A percentile compares a stretch with the other conserved stretches of the same genome.
These are phyloP conservation scores for Penicillium griseofulvum DNA, from an alignment of 2,329 filamentous ascomycete genomes.

Conservation along the genomic window DNA sequence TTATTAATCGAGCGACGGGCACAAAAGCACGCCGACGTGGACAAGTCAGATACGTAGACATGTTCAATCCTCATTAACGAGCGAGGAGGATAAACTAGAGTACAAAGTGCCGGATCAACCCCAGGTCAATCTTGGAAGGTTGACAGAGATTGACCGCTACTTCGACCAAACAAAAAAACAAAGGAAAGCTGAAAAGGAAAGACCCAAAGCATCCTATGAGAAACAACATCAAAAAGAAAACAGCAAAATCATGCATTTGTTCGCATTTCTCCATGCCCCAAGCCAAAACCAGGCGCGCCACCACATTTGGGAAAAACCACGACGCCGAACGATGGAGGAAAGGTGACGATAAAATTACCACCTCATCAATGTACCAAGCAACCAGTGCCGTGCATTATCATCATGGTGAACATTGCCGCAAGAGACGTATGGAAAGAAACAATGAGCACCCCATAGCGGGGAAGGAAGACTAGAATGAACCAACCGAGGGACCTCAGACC, in stretches of 20 bases:
- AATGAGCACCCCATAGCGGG: constrained; percentile 15
- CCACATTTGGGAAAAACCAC: constrained; percentile 17
- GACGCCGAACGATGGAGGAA: constrained; percentile 26
- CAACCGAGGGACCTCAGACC: constrained; percentile 19
- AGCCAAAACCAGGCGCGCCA: constrained; percentile 12
- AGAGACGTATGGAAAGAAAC: constrained; percentile 6
- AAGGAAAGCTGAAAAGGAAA: neutral
- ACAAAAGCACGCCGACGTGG: neutral
- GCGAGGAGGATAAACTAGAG: neutral
- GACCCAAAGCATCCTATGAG: neutral
- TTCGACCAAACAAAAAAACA: neutral
- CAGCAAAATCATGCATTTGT: constrained; percentile 9
- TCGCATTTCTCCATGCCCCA: constrained; percentile 4
- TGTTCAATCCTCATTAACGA: neutral
- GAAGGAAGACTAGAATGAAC: constrained; percentile 13
- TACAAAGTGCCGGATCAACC: neutral
- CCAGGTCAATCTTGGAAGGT: neutral
- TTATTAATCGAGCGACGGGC: neutral
- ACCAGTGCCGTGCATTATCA: constrained; percentile 18
- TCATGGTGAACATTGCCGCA: constrained; percentile 16
- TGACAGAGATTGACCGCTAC: neutral
- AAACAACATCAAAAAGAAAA: neutral
- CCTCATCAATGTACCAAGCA: constrained; percentile 19
- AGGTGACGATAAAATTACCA: neutral
- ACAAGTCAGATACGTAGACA: neutral